Evolutionary conservation across 345 rosid genomes (phyloP), one percentile per base, ranked within the genome.

Genomic region (Sisymbrium irio): DNA sequence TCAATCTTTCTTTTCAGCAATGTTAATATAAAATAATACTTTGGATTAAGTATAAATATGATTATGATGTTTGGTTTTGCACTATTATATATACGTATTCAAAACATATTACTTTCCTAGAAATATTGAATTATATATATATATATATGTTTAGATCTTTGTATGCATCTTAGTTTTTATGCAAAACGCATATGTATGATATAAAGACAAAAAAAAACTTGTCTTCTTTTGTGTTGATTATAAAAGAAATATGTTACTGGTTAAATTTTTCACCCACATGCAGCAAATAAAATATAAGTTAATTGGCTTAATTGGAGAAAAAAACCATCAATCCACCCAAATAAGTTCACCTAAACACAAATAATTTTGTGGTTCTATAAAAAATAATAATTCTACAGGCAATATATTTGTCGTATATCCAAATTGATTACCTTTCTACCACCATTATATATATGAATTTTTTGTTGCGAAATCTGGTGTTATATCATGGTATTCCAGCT

Each of bases 271-370:
- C 13, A 55, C 10, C 14, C 14, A 56, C 7, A 55, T 56, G 44
- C 55, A 69, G 56, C 32, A 67, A 51, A 51, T 12, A 55, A 39
- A 41, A 13, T 12, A 40, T 5, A 55, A 9, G 32, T 44, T 1
- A 27, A 3, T 27, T 44, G 44, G 65, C 17, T 44, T 18, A 19
- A 5, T 42, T 30, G 20, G 20, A 4, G 25, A 60, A 30, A 61
- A 39, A 39, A 3, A 11, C 46, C 46, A 69, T 58, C 17, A 33
- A 46, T 35, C 66, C 60, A 61, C 61, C 61, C 6, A 4, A 27
- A 27, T 19, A 20, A 71, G 68, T 37, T 45, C 54, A 62, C 62
- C 45, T 51, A 62, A 62, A 51, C 61, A 39, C 22, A 61, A 49
- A 46, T 17, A 57, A 39, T 36, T 62, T 62, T 62, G 40, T 71